A percentile compares a stretch with the other conserved stretches of the same genome.
Evolutionary conservation across 768 basidiomycete genomes (phyloP).

Genomic region (Lactarius pseudohatsudake): DNA sequence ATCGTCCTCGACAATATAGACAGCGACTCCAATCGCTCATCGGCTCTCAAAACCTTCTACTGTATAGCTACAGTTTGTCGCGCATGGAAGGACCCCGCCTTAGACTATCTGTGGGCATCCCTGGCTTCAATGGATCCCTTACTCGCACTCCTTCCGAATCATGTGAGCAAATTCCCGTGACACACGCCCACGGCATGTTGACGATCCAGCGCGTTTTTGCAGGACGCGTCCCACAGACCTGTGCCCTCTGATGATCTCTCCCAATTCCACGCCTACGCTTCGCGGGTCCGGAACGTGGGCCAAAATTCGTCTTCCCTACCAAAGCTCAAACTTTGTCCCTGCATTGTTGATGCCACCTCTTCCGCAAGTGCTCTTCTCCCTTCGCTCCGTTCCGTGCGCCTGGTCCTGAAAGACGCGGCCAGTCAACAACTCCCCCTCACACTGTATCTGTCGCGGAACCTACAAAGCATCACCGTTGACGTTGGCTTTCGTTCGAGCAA

Average conservation of each 20-base stretch:
- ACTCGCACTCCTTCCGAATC: conserved; percentile 24
- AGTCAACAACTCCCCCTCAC: conserved; percentile 22
- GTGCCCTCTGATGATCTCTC: conserved; percentile 13
- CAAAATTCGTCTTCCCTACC: conserved; percentile 17
- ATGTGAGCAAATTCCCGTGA: conserved; percentile 13
- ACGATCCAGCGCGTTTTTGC: neutral
- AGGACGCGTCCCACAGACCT: conserved; percentile 10
- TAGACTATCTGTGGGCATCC: conserved; percentile 29
- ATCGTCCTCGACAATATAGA: conserved; percentile 28
- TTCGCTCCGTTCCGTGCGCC: conserved; percentile 21
- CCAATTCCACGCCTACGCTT: conserved; percentile 24
- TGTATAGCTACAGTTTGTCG: conserved; percentile 28
- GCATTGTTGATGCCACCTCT: neutral
- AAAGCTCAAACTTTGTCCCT: conserved; percentile 6
- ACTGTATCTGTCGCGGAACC: conserved; percentile 23
- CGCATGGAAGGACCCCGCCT: conserved; percentile 29
- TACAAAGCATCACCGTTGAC: conserved; percentile 22
- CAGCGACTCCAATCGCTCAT: conserved; percentile 12
- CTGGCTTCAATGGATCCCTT: conserved; percentile 28
- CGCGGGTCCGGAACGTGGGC: conserved; percentile 27
- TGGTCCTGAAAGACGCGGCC: conserved; percentile 21
- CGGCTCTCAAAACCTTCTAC: conserved; percentile 23
- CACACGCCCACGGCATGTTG: neutral
- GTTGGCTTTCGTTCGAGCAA: conserved; percentile 24
- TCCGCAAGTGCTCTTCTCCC: conserved; percentile 20